These are phyloP conservation scores for Ogataea glucozyma DNA, from an alignment of 805 yeast species.

Conservation along the genomic window DNA sequence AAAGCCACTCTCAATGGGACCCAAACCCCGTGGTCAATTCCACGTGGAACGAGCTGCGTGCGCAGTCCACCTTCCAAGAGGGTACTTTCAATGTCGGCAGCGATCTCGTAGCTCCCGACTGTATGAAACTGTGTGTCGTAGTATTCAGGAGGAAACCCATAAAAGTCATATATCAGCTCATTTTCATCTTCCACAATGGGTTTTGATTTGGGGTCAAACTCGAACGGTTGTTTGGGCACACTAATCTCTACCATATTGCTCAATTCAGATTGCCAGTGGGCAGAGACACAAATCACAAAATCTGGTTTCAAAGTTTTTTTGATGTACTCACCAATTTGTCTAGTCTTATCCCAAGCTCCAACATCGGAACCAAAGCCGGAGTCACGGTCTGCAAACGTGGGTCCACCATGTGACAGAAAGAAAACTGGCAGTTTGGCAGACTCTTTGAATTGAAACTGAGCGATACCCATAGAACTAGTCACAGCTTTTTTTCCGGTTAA, in stretches of 20 bases:
- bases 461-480: slow-evolving; percentile 7
- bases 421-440: slow-evolving; percentile 49
- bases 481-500: neutral
- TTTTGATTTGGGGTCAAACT: slow-evolving; percentile 13
- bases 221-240: slow-evolving; percentile 35
- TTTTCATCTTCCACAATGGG: slow-evolving; percentile 40
- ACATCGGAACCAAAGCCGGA: slow-evolving; percentile 48
- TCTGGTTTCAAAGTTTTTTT: slow-evolving; percentile 56
- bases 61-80: slow-evolving; percentile 46
- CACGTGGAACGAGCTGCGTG: slow-evolving; percentile 51
- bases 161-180: slow-evolving; percentile 69
- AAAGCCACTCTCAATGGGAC: slow-evolving; percentile 77
- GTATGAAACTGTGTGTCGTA: slow-evolving; percentile 65
- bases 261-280: slow-evolving; percentile 68
- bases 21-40: slow-evolving; percentile 84
- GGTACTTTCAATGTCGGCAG: slow-evolving; percentile 44
- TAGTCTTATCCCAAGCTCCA: slow-evolving; percentile 60
- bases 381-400: slow-evolving; percentile 66
- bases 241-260: slow-evolving; percentile 49
- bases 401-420: slow-evolving; percentile 84
- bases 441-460: slow-evolving; percentile 14
- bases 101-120: slow-evolving; percentile 42
- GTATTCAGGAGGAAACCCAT: slow-evolving; percentile 67
- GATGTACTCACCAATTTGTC: slow-evolving; percentile 53
- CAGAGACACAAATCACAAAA: slow-evolving; percentile 65